Percentiles rank a stretch among this genome's conserved stretches.
Evolutionary conservation across 2,329 filamentous ascomycete genomes (phyloP).

Genomic region (Claviceps sp.): DNA sequence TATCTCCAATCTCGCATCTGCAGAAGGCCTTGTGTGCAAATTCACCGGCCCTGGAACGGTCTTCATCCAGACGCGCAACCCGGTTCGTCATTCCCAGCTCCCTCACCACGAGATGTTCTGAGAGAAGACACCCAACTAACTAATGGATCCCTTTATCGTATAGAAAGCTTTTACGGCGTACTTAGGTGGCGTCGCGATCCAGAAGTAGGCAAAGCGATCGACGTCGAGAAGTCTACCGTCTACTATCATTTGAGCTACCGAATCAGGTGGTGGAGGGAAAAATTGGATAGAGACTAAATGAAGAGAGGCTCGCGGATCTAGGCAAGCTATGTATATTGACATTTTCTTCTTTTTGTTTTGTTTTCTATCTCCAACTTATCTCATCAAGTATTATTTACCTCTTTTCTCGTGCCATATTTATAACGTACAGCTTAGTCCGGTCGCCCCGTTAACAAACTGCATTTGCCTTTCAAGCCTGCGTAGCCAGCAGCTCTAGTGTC

Average conservation of each 20-base stretch:
- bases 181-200: slow-evolving; percentile 32
- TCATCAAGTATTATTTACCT: no score
- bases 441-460: no score
- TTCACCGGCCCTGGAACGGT: slow-evolving; percentile 86
- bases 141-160: slow-evolving; percentile 2
- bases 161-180: slow-evolving; percentile 40
- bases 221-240: no score
- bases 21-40: slow-evolving; percentile 85
- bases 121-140: neutral
- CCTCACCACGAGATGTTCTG: neutral
- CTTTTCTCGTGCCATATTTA: no score
- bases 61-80: slow-evolving; percentile 85
- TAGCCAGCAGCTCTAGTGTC: no score
- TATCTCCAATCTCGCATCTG: slow-evolving; percentile 70
- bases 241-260: no score
- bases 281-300: neutral
- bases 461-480: no score
- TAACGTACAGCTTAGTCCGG: no score
- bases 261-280: no score
- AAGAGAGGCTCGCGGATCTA: neutral
- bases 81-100: slow-evolving; percentile 25
- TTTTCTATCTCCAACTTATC: neutral
- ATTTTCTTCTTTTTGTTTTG: neutral
- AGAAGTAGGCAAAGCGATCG: slow-evolving; percentile 11
- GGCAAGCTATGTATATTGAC: neutral